Conservation (phyloP, 2,329 filamentous ascomycete genomes). For the Diaporthe longicolla region DNA sequence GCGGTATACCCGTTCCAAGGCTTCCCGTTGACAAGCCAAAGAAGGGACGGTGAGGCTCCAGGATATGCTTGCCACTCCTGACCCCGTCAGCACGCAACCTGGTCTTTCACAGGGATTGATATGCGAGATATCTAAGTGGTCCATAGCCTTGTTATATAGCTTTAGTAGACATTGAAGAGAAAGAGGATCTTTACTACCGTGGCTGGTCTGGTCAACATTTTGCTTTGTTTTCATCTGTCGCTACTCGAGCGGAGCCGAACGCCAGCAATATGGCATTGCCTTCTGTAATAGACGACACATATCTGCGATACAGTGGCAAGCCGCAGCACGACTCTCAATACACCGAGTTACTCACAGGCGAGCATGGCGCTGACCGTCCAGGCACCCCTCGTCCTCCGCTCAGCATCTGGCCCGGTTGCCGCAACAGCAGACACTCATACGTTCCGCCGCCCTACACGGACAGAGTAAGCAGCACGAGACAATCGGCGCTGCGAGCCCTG, state of each 20-base stretch:
- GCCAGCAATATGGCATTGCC: constrained; percentile 16
- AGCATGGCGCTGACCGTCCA: background rate
- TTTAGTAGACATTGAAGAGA: background rate
- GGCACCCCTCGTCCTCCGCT: constrained; percentile 7
- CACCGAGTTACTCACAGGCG: constrained; percentile 12
- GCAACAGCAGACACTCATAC: constrained; percentile 22
- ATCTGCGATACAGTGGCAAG: background rate
- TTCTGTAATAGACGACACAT: constrained; percentile 8
- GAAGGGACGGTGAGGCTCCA: constrained; percentile 16
- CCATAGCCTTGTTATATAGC: constrained; percentile 1
- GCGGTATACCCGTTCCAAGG: background rate
- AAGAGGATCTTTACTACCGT: background rate
- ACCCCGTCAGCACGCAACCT: background rate
- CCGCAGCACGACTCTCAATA: constrained; percentile 24
- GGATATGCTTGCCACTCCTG: constrained; percentile 6
- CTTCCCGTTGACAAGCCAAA: background rate
- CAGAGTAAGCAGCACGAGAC: background rate
- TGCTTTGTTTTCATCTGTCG: constrained; percentile 1
- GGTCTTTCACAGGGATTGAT: background rate
- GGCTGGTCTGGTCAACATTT: background rate
- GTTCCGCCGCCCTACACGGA: constrained; percentile 7
- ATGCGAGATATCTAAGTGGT: background rate
- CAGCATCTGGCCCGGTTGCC: constrained; percentile 4
- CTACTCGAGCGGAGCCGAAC: background rate
- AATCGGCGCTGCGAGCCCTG: background rate